Evolutionary conservation across 129 eudicot species (phyloP), one percentile per base, ranked within the genome.

Genomic region (Smallanthus sonchifolius): DNA sequence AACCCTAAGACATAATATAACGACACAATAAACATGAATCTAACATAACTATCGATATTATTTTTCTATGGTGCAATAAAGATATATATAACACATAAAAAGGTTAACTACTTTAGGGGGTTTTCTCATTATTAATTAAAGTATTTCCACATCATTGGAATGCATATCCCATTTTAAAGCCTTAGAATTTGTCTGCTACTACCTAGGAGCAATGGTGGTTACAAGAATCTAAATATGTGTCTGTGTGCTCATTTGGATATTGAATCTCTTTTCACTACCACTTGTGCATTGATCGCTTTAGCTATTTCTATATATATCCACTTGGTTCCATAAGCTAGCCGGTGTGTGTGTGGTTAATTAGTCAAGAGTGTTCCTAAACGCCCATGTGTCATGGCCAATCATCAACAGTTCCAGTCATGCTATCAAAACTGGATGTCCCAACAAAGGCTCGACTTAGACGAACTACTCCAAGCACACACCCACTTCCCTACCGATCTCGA

Each of bases 361-460:
- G 10, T 52, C 60, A 52, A 52, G 28, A 19, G 60, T 52, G 28
- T 48, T 48, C 55, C 19, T n/a, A 48, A 6, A 5, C 6, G 60
- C 60, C 11, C 60, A 16, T 52, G 60, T 52, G 8, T 5, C 13
- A 52, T 52, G 60, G 60, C 60, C 28, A 17, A 17, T 52, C 60
- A 52, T 52, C 60, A 17, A 19, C 60, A 52, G 10, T 52, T 52
- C 10, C 32, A 2, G 60, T 16, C 28, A 5, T 83, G 76, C 65
- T 80, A 76, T 73, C 65, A 55, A 10, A 63, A 73, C 51, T 86
- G 90, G 90, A 67, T 77, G 42, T 47, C 70, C 60, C 90, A 79
- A 24, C 90, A 86, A 42, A 65, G 43, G 52, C 59, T 67, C 10
- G 87, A 86, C 69, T 85, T 86, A 2, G 79, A 77, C 0, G 86